These are phyloP conservation scores for Cucurbita pepo DNA, from an alignment of 306 rosid species.

Conservation along the genomic window DNA sequence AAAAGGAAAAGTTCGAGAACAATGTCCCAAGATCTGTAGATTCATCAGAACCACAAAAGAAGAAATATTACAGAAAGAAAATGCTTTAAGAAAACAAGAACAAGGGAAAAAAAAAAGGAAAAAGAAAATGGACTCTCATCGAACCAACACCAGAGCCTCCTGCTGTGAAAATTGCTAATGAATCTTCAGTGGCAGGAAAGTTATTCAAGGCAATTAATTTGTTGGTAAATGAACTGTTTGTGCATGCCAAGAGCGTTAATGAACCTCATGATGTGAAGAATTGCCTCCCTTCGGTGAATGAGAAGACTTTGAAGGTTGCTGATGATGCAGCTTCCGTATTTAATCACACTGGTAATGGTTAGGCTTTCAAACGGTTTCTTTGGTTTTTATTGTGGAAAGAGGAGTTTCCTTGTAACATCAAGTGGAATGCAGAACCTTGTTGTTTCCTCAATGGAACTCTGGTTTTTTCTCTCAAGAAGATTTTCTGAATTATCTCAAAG, in stretches of 20 bases:
- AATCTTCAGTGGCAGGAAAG: not conserved
- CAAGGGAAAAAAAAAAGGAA: not conserved
- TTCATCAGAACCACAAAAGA: not conserved
- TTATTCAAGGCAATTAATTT: not conserved
- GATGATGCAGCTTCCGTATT: not conserved
- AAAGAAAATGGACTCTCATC: not conserved
- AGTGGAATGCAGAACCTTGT: not conserved
- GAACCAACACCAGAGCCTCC: not conserved
- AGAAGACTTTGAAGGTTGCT: not conserved
- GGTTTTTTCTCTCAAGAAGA: not conserved
- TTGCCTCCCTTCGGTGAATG: not conserved
- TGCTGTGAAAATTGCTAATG: not conserved
- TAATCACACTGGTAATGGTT: not conserved
- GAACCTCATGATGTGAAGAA: not conserved
- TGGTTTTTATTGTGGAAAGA: not conserved
- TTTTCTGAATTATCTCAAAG: not conserved
- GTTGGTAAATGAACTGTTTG: not conserved
- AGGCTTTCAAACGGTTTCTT: not conserved
- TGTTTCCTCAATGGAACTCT: not conserved
- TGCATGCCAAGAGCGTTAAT: not conserved
- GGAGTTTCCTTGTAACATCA: not conserved
- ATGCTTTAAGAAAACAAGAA: not conserved
- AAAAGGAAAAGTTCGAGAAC: not conserved
- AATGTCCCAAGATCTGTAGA: not conserved
- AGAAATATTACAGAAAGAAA: not conserved